Base-by-base conservation (phyloP, 768 basidiomycete genomes). In the Suillus subaureus region DNA sequence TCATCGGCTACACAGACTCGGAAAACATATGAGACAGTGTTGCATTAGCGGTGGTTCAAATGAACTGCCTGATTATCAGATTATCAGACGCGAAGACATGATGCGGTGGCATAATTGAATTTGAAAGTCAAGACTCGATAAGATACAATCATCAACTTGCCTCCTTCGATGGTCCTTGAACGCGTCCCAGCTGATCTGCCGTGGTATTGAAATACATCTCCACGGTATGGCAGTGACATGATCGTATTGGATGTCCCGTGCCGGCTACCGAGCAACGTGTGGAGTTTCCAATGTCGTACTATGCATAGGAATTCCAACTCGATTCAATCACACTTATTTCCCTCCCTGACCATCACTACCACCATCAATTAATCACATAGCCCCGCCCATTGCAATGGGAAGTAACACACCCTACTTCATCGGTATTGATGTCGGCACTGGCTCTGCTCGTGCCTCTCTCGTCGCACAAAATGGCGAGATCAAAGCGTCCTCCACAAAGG, bases 391-490 rank as follows among this genome's bases (percentile, higher is more conserved):
- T 26, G 66, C 69, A 49, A 84, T 84, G 82, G 72, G 77, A 55
- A 58, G 69, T 43, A 73, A 80, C 63, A 75, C 68, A 37, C 13
- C 70, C 62, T 87, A 86, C 75, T 93, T 89, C 76, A 83, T 93
- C 67, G 92, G 92, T 58, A 80, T 93, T 65, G 91, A 93, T 75
- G 92, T 97, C 35, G 97, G 97, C 21, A 98, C 97, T 2, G 96
- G 96, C 66, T 98, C 96, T 28, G 95, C 90, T 9, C 87, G 97
- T 63, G 95, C 95, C 0, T 90, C 87, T 26, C 86, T 99, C 42
- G 87, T 96, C 67, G 85, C 87, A 61, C 71, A 79, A 23, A 82
- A 84, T 54, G 96, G 96, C 47, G 83, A 81, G 39, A 83, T 95
- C 65, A 79, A 90, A 62, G 92, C 94, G 4, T 92, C 95, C 42